phyloP scores from a whole-genome alignment of 371 early-diverging fungal genomes.

The Circinella umbellata region DNA sequence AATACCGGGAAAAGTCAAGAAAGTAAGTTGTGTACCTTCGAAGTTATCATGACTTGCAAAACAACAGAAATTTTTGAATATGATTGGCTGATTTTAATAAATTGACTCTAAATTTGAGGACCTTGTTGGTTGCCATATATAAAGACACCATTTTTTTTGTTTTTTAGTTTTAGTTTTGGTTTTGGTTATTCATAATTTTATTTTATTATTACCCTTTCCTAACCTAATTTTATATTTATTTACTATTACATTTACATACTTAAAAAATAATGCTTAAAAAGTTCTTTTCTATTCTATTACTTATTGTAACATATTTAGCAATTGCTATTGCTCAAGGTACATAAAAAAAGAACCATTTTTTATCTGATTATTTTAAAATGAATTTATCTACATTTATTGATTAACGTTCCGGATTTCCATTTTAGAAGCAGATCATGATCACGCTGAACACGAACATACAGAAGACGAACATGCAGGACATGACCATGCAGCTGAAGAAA shows the following conservation, averaged over 20 bases:
- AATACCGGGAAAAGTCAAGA: neutral
- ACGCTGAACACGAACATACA: conserved; percentile 12
- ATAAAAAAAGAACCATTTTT: neutral
- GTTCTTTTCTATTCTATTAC: neutral
- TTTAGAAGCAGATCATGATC: conserved; percentile 12
- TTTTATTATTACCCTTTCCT: neutral
- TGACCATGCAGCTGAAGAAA: conserved; percentile 9
- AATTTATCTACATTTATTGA: neutral
- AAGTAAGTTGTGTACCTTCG: conserved; percentile 15
- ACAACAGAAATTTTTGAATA: conserved; percentile 15
- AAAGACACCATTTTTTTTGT: neutral
- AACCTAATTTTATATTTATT: neutral
- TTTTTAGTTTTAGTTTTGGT: neutral
- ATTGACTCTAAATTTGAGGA: neutral
- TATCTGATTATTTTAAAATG: neutral
- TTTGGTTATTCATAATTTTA: too few relatives aligned
- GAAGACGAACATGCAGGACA: conserved; percentile 12
- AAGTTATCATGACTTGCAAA: conserved; percentile 12
- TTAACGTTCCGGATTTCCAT: neutral
- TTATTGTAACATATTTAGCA: neutral
- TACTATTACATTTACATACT: neutral
- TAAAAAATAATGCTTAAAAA: conserved; percentile 10
- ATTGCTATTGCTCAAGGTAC: conserved; percentile 17
- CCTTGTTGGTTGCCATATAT: conserved; percentile 11
- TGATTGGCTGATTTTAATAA: conserved; percentile 12